Evolutionary conservation across 2,329 filamentous ascomycete species (phyloP), one percentile per base, ranked within the genome.

Genomic region (Trichoderma sp.): DNA sequence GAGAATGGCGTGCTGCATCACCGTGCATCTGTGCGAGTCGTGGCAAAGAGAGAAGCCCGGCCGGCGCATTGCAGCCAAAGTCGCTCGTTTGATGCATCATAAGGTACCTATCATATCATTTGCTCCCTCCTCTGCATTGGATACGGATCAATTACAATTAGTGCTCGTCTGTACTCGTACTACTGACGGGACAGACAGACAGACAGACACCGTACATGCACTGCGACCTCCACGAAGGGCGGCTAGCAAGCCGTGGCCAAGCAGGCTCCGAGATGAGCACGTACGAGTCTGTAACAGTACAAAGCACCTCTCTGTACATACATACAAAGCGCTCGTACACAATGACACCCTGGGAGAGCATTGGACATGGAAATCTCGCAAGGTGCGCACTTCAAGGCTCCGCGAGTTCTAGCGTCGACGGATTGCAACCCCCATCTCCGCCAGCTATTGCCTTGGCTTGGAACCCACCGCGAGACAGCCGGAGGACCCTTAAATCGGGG

Each of bases 401-500:
- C 66, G 66, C 24, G 29, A 21, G n/a, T 53, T 53, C 59, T 72
- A 72, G 69, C 69, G 59, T 50, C 59, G 41, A 64, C 69, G 59
- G 59, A 72, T 64, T 63, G 69, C 59, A 72, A 72, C 59, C 68
- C 56, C 67, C 59, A 63, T 21, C 59, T 12, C 45, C 67, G 45
- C 67, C 31, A 69, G 50, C 66, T 38, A 27, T 59, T 59, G 33
- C 21, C 38, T 41, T 41, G 38, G 14, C 33, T 71, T 59, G 18
- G 45, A 41, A 31, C n/a, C 67, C 67, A 71, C 67, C n/a, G 53
- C 31, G 14, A 41, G 33, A 60, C 60, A 63, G 33, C 35, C 21
- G 21, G 59, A 63, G 69, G 69, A 72, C 69, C 69, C 69, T 72
- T 63, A 64, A 71, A 71, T 60, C 50, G 67, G 33, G 66, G 50